Evolutionary conservation across 2,329 filamentous ascomycete genomes (phyloP), one percentile per base, ranked within the genome.

Genomic region (Xylaria sp.): DNA sequence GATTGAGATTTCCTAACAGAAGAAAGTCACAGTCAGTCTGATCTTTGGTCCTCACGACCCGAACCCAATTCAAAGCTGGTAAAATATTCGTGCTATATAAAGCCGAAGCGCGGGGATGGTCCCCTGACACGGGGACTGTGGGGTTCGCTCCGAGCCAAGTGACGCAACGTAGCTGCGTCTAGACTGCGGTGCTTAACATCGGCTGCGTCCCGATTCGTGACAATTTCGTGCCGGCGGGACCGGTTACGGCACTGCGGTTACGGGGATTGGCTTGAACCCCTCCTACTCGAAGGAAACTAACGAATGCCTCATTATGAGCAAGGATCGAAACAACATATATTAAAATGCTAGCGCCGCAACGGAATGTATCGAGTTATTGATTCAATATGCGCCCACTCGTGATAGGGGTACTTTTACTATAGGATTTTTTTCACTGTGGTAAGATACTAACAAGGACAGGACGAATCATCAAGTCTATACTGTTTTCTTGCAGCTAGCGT

Each of bases 171-270:
- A 53, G 11, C 12, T 48, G 11, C n/a, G 42, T 47, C 14, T 19
- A 19, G 14, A 42, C 5, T 36, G 30, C 27, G 8, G 32, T 69
- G 67, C 58, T 69, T 64, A 67, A 27, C 53, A 69, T 69, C 64
- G 59, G 64, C 53, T 60, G 19, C 19, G 21, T 56, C 42, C 64
- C 51, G 67, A 69, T 67, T 69, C 55, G 67, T 24, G 51, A 32
- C 5, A 42, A 21, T 9, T 14, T 39, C 12, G 8, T 21, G 3
- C 34, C 11, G 6, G 34, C 34, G 34, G 34, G 8, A 36, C 11
- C 34, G 34, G 7, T 36, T 36, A 7, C 34, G 34, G 34, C 24
- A 27, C 24, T 27, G 24, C 24, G 24, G 24, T 4, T 19, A 8
- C 11, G 55, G 14, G 34, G 55, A 32, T 59, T 50, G 6, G 47